phyloP scores from a whole-genome alignment of 805 yeast genomes.

The Candida xiaguanensis region DNA sequence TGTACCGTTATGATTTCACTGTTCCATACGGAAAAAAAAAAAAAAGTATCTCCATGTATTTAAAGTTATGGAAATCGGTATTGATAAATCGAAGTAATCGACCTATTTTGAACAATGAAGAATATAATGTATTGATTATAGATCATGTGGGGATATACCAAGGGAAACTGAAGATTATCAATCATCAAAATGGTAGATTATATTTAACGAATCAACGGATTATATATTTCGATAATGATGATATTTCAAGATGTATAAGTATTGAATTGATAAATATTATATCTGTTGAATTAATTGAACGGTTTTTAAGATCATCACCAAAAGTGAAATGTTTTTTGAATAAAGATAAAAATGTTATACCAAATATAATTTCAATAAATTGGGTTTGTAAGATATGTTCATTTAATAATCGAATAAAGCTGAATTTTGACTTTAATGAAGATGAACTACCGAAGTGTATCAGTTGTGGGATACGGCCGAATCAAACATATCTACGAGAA shows the following conservation, averaged over 20 bases:
- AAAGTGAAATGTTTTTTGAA: conserved; percentile 48
- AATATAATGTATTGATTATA: conserved; percentile 28
- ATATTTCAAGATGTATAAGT: conserved; percentile 38
- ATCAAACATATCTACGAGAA: conserved; percentile 8
- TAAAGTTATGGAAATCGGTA: conserved; percentile 31
- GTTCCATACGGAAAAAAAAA: not conserved
- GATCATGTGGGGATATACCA: conserved; percentile 70
- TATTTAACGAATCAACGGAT: conserved; percentile 74
- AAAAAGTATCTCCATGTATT: conserved; percentile 8
- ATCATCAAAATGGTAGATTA: conserved; percentile 70
- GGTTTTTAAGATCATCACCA: conserved; percentile 76
- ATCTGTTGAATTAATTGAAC: conserved; percentile 37
- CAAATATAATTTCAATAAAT: conserved; percentile 14
- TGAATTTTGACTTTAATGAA: conserved; percentile 15
- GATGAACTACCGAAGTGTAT: conserved; percentile 31
- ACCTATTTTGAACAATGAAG: conserved; percentile 32
- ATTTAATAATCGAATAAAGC: conserved; percentile 47
- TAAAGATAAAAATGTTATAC: not conserved
- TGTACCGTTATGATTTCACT: no score
- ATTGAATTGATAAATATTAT: conserved; percentile 43
- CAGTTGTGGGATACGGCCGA: conserved; percentile 36
- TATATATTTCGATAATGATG: conserved; percentile 61
- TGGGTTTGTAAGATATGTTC: conserved; percentile 94
- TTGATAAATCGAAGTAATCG: conserved; percentile 37
- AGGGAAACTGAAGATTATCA: conserved; percentile 60